phyloP scores from a whole-genome alignment of 2,329 filamentous ascomycete species.

The Fusarium pseudograminearum region DNA sequence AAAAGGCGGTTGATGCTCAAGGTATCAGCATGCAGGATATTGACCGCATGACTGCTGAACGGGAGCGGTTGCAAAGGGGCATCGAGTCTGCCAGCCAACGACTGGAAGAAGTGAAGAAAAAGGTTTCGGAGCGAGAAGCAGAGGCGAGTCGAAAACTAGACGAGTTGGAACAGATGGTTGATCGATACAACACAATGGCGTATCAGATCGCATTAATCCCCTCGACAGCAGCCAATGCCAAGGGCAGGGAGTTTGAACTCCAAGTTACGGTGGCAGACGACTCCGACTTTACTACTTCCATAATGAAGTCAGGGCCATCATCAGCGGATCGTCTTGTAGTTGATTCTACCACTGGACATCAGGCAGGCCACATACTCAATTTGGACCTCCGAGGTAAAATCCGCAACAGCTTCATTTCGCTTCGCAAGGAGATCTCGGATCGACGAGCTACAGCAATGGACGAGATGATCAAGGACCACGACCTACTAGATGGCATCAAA shows the following conservation, averaged over 20 bases:
- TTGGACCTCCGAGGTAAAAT: conserved; percentile 86
- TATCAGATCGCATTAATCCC: conserved; percentile 96
- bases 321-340: conserved; percentile 81
- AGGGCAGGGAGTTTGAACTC: conserved; percentile 87
- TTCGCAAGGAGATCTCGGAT: conserved; percentile 94
- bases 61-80: conserved; percentile 90
- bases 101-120: conserved; percentile 86
- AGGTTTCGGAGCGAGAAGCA: conserved; percentile 85
- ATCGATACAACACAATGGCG: conserved; percentile 91
- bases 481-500: conserved; percentile 92
- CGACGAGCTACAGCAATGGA: conserved; percentile 85
- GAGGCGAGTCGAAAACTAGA: conserved; percentile 89
- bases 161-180: conserved; percentile 89
- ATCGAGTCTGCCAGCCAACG: conserved; percentile 81
- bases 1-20: conserved; percentile 89
- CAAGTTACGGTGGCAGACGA: conserved; percentile 82
- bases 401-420: conserved; percentile 79
- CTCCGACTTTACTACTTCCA: conserved; percentile 79
- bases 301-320: conserved; percentile 58
- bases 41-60: conserved; percentile 96
- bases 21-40: conserved; percentile 98
- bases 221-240: conserved; percentile 83
- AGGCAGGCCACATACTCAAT: conserved; percentile 88
- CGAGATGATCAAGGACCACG: conserved; percentile 93
- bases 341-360: conserved; percentile 87